Conservation (phyloP, 208 protist species). For the Angomonas desouzai region DNA sequence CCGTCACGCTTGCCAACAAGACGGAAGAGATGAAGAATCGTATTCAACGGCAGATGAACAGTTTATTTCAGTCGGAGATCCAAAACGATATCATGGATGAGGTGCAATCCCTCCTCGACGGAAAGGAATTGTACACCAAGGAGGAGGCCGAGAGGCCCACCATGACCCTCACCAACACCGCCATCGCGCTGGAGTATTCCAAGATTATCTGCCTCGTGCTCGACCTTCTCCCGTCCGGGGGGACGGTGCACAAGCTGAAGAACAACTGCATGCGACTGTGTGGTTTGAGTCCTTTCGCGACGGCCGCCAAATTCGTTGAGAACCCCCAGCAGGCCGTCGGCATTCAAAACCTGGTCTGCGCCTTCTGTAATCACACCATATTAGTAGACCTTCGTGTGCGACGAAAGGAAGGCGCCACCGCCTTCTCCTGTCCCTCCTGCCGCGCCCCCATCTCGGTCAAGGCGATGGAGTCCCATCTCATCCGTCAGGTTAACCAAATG, state of each 20-base stretch:
- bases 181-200: conserved; percentile 70
- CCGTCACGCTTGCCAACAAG: conserved; percentile 62
- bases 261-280: conserved; percentile 89
- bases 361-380: conserved; percentile 71
- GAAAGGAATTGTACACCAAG: conserved; percentile 48
- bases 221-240: conserved; percentile 67
- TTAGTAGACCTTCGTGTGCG: conserved; percentile 49
- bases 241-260: conserved; percentile 54
- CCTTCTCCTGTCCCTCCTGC: conserved; percentile 69
- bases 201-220: conserved; percentile 70
- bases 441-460: conserved; percentile 50
- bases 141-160: conserved; percentile 30
- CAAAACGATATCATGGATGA: conserved; percentile 80
- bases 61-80: conserved; percentile 46
- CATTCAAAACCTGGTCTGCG: conserved; percentile 49
- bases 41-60: conserved; percentile 27
- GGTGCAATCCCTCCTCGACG: conserved; percentile 59
- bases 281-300: conserved; percentile 83
- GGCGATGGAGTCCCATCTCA: conserved; percentile 69
- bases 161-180: conserved; percentile 23
- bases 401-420: conserved; percentile 15
- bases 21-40: conserved; percentile 49
- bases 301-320: conserved; percentile 34
- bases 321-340: conserved; percentile 39
- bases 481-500: conserved; percentile 69